Evolutionary conservation across 768 basidiomycete species (phyloP).

Genomic region (Tulasnella sp.): DNA sequence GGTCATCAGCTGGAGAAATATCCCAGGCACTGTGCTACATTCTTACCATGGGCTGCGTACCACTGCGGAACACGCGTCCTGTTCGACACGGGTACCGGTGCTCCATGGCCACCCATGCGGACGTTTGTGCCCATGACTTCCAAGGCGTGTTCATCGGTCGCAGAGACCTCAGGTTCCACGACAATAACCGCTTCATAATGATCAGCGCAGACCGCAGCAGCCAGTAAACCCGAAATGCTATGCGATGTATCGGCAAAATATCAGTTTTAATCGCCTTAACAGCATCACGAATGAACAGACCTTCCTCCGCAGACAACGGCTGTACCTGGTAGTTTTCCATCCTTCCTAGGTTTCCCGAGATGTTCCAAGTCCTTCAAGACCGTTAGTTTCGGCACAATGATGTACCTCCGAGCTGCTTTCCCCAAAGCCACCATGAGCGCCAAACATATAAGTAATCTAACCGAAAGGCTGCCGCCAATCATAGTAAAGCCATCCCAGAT

Average conservation of each 20-base stretch:
- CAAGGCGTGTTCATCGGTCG: too few relatives aligned
- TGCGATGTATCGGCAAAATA: background rate
- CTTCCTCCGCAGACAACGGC: slow-evolving; percentile 7
- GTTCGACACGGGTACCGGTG: slow-evolving; percentile 18
- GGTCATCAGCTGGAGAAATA: too few relatives aligned
- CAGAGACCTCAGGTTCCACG: background rate
- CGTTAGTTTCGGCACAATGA: slow-evolving; percentile 7
- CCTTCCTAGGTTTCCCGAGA: slow-evolving; percentile 7
- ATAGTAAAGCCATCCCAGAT: too few relatives aligned
- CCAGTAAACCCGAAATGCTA: background rate
- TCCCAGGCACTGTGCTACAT: too few relatives aligned
- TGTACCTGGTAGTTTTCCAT: slow-evolving; percentile 1
- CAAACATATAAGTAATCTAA: too few relatives aligned
- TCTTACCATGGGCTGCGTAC: slow-evolving; percentile 2
- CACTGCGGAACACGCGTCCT: slow-evolving; percentile 26
- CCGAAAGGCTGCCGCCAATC: too few relatives aligned
- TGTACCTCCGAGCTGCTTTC: background rate
- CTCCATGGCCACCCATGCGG: background rate
- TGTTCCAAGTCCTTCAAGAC: background rate
- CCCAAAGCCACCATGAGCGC: too few relatives aligned
- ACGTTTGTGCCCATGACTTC: too few relatives aligned
- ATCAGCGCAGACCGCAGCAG: background rate
- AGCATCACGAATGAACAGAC: background rate
- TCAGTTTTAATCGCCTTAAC: too few relatives aligned
- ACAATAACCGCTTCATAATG: background rate